phyloP scores from a whole-genome alignment of 441 rosid genomes.

The Mallotus japonicus region DNA sequence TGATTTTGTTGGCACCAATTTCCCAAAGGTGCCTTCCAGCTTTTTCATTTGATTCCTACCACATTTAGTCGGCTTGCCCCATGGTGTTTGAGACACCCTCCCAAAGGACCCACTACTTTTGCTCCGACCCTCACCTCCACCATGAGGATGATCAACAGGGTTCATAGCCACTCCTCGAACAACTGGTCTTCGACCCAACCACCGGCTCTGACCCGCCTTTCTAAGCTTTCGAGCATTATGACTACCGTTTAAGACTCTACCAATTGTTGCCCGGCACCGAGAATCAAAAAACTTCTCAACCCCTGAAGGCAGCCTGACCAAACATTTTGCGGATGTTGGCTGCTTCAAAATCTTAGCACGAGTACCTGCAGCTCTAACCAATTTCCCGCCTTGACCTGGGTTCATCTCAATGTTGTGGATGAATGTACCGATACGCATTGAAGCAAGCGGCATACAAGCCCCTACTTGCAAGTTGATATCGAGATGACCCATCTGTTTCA shows the following conservation, averaged over 20 bases:
- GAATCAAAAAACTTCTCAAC: constrained; percentile 59
- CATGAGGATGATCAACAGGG: constrained; percentile 95
- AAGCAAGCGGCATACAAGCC: constrained; percentile 71
- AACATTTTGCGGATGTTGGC: constrained; percentile 49
- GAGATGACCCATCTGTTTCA: constrained; percentile 58
- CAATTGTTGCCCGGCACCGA: constrained; percentile 70
- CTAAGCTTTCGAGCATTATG: constrained; percentile 62
- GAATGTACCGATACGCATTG: constrained; percentile 80
- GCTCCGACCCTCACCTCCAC: constrained; percentile 95
- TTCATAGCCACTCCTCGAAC: constrained; percentile 96
- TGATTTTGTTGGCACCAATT: constrained; percentile 50
- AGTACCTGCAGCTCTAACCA: constrained; percentile 84
- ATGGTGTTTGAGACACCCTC: constrained; percentile 62
- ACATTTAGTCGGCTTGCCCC: constrained; percentile 91
- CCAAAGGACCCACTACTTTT: constrained; percentile 84
- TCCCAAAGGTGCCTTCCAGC: constrained; percentile 9
- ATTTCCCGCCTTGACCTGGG: constrained; percentile 79
- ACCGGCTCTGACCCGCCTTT: constrained; percentile 84
- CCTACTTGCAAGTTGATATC: constrained; percentile 77
- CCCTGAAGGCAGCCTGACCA: constrained; percentile 74
- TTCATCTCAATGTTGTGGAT: constrained; percentile 85
- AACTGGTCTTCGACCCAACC: constrained; percentile 79
- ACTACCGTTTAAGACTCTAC: constrained; percentile 64
- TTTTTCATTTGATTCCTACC: constrained; percentile 34
- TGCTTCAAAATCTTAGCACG: constrained; percentile 81